These are phyloP conservation scores for Umbelopsis sp. DNA, from an alignment of 192 early-diverging fungal species.

Conservation along the genomic window DNA sequence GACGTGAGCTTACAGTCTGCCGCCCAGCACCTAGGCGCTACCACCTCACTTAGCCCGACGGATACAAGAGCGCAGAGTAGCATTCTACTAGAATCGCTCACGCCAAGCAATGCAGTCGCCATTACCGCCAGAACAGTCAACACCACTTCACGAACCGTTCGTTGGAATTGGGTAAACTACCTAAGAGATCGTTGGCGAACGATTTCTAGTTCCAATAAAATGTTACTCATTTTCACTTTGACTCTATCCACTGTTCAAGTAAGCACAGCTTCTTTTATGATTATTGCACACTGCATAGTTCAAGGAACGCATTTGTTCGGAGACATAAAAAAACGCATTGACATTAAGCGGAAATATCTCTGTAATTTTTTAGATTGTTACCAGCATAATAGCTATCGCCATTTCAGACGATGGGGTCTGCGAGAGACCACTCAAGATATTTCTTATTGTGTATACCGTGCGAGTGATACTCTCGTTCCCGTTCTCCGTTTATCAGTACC, in stretches of 20 bases:
- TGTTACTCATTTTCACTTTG: conserved; percentile 32
- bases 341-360: conserved; percentile 6
- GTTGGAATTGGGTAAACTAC: conserved; percentile 36
- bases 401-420: conserved; percentile 46
- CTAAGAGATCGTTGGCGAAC: conserved; percentile 30
- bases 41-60: not conserved
- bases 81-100: conserved; percentile 1
- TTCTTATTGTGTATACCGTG: conserved; percentile 57
- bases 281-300: not conserved
- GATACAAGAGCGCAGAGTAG: conserved; percentile 5
- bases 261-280: not conserved
- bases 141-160: conserved; percentile 33
- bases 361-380: conserved; percentile 47
- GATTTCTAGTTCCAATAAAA: conserved; percentile 38
- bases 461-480: conserved; percentile 59
- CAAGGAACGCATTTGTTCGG: not conserved
- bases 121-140: conserved; percentile 21
- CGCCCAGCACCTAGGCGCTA: not conserved
- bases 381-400: conserved; percentile 53
- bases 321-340: conserved; percentile 6
- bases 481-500: conserved; percentile 56
- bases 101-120: conserved; percentile 7
- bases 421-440: conserved; percentile 51
- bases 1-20: not conserved
- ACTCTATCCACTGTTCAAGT: conserved; percentile 40